Evolutionary conservation across 768 basidiomycete genomes (phyloP).

Genomic region (Termitomyces bulborhizus): DNA sequence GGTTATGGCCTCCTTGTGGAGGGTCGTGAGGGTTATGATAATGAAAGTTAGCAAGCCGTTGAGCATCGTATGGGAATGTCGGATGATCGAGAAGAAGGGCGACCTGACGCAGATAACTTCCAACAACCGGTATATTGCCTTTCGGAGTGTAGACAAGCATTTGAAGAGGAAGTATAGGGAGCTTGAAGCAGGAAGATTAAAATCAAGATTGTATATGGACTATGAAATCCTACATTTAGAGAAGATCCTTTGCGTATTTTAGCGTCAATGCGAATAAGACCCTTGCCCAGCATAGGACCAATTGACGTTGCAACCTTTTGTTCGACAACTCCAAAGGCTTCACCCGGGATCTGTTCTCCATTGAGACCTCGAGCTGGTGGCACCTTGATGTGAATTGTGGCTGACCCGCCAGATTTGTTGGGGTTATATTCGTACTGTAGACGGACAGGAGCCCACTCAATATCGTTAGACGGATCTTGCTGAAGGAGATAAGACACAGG

Average conservation of each 20-base stretch:
- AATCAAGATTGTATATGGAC: constrained; percentile 10
- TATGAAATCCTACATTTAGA: constrained; percentile 39
- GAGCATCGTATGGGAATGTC: constrained; percentile 54
- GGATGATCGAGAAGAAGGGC: constrained; percentile 80
- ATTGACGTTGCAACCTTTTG: constrained; percentile 76
- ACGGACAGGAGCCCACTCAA: constrained; percentile 65
- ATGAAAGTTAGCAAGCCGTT: constrained; percentile 52
- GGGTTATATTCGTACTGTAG: constrained; percentile 66
- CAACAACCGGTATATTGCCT: constrained; percentile 82
- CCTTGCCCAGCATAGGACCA: constrained; percentile 81
- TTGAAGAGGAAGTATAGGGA: constrained; percentile 77
- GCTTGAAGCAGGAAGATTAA: constrained; percentile 33
- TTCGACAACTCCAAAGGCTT: constrained; percentile 79
- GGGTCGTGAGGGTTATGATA: constrained; percentile 91
- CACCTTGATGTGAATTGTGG: constrained; percentile 75
- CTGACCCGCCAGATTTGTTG: constrained; percentile 45
- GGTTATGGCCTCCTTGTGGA: constrained; percentile 59
- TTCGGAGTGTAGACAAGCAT: constrained; percentile 93
- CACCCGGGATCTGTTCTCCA: constrained; percentile 53
- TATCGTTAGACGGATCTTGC: constrained; percentile 36
- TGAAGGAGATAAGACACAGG: constrained; percentile 62
- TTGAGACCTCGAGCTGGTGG: constrained; percentile 44
- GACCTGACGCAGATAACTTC: constrained; percentile 63
- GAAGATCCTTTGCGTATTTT: constrained; percentile 61
- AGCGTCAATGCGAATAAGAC: constrained; percentile 74